Percentiles rank a stretch among this genome's conserved stretches.
Evolutionary conservation across 2,329 filamentous ascomycete genomes (phyloP).

Genomic region (Clarireedia paspali): DNA sequence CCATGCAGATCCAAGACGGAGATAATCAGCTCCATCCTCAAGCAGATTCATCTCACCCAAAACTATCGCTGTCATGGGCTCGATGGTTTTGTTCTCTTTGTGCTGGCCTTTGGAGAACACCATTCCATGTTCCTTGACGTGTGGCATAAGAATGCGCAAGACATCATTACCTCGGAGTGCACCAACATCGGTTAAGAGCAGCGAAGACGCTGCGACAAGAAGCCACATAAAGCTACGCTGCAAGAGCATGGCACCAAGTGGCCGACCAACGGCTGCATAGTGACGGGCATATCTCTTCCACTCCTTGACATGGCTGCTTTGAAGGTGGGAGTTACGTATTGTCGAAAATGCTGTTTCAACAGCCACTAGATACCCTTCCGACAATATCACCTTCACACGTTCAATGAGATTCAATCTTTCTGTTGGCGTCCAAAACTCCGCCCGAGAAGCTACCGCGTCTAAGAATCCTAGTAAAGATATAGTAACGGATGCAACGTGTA

Average conservation of each 20-base stretch:
- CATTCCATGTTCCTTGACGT: conserved; percentile 33
- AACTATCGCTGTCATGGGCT: conserved; percentile 63
- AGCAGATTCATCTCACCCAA: conserved; percentile 78
- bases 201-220: conserved; percentile 68
- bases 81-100: conserved; percentile 47
- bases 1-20: conserved; percentile 75
- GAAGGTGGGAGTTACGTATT: conserved; percentile 68
- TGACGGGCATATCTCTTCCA: conserved; percentile 84
- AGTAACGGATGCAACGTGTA: conserved; percentile 65
- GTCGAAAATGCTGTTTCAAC: conserved; percentile 87
- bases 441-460: conserved; percentile 69
- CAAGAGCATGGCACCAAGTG: conserved; percentile 83
- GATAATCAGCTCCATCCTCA: conserved; percentile 84
- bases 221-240: conserved; percentile 85
- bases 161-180: conserved; percentile 55
- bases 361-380: conserved; percentile 75
- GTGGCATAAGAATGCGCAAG: conserved; percentile 64
- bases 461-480: conserved; percentile 88
- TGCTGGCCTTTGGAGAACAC: conserved; percentile 36
- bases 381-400: conserved; percentile 64
- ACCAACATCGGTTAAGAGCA: conserved; percentile 59
- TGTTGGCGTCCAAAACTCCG: conserved; percentile 70
- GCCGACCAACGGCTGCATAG: conserved; percentile 71
- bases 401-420: conserved; percentile 69
- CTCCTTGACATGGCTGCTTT: conserved; percentile 61